Evolutionary conservation across 495 filamentous ascomycete genomes (phyloP).

Genomic region (Neurospora terricola): DNA sequence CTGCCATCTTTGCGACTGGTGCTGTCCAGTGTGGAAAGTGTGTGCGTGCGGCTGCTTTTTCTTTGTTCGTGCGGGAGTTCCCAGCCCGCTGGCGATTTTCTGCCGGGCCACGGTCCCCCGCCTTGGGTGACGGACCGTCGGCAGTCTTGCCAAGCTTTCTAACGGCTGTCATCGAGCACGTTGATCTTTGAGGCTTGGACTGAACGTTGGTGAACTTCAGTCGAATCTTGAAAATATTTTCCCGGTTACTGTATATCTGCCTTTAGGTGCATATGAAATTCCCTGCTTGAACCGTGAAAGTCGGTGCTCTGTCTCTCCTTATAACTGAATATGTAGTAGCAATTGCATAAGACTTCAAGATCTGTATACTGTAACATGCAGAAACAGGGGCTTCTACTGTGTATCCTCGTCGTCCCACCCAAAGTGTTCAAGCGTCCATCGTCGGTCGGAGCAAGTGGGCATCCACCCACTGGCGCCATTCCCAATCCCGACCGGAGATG

Average conservation of each 20-base stretch:
- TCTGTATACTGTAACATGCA: not conserved
- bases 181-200: not conserved
- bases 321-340: not conserved
- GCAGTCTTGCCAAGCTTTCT: not conserved
- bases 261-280: not conserved
- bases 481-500: not conserved
- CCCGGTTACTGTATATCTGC: not conserved
- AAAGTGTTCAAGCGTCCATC: not conserved
- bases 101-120: not conserved
- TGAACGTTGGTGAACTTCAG: not conserved
- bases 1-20: not conserved
- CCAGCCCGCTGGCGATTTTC: not conserved
- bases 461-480: not conserved
- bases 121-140: not conserved
- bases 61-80: not conserved
- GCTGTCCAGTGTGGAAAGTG: not conserved
- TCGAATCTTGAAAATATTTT: not conserved
- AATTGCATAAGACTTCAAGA: not conserved
- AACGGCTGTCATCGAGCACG: not conserved
- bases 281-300: not conserved
- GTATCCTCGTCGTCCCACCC: not conserved
- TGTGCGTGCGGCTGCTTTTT: not conserved
- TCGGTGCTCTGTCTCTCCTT: rapidly evolving
- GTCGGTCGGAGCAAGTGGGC: not conserved
- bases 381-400: not conserved